These are phyloP conservation scores for Tricholoma matsutake DNA, from an alignment of 768 basidiomycete genomes.

Conservation along the genomic window DNA sequence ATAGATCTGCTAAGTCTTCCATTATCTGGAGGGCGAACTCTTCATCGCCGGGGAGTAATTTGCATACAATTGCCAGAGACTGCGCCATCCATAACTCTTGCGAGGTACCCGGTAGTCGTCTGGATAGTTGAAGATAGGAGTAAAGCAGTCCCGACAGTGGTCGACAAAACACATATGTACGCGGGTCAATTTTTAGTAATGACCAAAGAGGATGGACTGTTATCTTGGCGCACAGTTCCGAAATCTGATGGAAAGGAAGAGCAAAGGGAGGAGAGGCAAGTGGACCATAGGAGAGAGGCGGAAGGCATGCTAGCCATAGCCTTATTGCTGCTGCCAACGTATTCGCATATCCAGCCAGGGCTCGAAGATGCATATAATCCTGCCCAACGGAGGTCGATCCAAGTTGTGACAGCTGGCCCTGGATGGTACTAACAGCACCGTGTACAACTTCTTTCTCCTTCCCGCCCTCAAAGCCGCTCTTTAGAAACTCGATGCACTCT, in stretches of 20 bases:
- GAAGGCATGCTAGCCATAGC: conserved; percentile 62
- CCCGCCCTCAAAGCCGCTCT: conserved; percentile 38
- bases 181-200: conserved; percentile 16
- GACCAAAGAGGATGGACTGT: conserved; percentile 53
- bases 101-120: conserved; percentile 50
- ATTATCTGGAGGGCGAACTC: conserved; percentile 45
- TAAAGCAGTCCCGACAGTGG: conserved; percentile 54
- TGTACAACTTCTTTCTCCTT: conserved; percentile 36
- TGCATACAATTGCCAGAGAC: conserved; percentile 51
- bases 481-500: conserved; percentile 34
- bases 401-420: conserved; percentile 23
- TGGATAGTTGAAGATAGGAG: conserved; percentile 57
- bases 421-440: conserved; percentile 33
- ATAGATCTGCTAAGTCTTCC: conserved; percentile 31
- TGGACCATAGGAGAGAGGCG: conserved; percentile 36
- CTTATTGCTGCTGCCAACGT: conserved; percentile 50
- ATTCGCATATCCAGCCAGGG: conserved; percentile 32
- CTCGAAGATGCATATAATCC: conserved; percentile 20
- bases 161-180: conserved; percentile 39
- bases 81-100: conserved; percentile 66
- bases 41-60: conserved; percentile 76
- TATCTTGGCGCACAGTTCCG: conserved; percentile 47
- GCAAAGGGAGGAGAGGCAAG: conserved; percentile 54
- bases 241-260: conserved; percentile 57
- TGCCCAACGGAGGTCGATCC: conserved; percentile 9